Evolutionary conservation across 257 asterid species (phyloP).

Genomic region (Gardenia jasminoides): DNA sequence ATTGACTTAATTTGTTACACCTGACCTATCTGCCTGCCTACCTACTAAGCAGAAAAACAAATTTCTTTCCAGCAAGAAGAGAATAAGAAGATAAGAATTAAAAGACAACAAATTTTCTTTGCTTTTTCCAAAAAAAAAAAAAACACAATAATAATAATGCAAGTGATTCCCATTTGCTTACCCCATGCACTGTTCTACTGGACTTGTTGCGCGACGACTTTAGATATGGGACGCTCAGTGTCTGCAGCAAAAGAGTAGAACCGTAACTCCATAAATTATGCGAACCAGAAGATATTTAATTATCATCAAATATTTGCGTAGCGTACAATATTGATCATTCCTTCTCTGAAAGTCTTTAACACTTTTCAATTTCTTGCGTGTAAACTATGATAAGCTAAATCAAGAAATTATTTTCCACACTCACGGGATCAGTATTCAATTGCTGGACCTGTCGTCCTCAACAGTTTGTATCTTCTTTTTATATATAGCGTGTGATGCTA

Average conservation of each 20-base stretch:
- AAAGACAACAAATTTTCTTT: background rate
- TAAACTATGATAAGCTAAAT: background rate
- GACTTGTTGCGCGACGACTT: conserved; percentile 61
- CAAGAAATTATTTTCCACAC: background rate
- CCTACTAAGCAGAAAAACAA: too few species aligned
- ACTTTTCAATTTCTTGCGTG: background rate
- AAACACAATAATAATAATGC: too few species aligned
- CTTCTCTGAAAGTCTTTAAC: too few species aligned
- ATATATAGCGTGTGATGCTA: background rate
- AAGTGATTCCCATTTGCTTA: conserved; percentile 21
- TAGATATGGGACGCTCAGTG: conserved; percentile 83
- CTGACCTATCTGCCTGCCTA: too few species aligned
- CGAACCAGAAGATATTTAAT: background rate
- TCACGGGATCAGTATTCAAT: background rate
- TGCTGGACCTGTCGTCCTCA: background rate
- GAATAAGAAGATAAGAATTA: background rate
- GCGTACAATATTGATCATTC: background rate
- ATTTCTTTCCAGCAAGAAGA: background rate
- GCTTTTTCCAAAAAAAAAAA: too few species aligned
- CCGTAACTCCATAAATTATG: background rate
- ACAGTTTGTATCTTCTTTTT: background rate
- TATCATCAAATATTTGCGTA: too few species aligned
- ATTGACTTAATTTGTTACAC: background rate
- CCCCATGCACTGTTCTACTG: conserved; percentile 51
- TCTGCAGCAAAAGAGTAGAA: conserved; percentile 38